Conservation (phyloP, 805 yeast species). For the Metschnikowia lunata region DNA sequence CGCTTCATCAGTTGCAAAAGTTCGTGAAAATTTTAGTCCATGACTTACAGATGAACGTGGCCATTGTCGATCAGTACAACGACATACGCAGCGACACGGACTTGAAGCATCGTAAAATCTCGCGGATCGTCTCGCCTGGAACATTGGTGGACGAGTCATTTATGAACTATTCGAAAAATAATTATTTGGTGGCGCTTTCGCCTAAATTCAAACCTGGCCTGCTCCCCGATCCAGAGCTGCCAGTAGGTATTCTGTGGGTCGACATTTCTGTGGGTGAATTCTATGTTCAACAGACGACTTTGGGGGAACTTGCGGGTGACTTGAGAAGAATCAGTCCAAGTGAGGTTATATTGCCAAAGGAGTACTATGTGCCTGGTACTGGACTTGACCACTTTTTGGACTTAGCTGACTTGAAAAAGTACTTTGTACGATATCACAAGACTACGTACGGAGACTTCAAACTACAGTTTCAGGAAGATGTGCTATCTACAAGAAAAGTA, state of each 20-base stretch:
- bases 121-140: slow-evolving; percentile 87
- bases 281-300: slow-evolving; percentile 58
- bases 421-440: slow-evolving; percentile 53
- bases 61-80: slow-evolving; percentile 67
- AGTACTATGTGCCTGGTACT: slow-evolving; percentile 34
- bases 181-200: slow-evolving; percentile 62
- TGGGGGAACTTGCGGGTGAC: slow-evolving; percentile 62
- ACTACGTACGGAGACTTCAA: slow-evolving; percentile 29
- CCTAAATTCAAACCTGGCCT: slow-evolving; percentile 30
- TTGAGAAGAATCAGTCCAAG: slow-evolving; percentile 75
- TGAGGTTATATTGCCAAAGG: slow-evolving; percentile 63
- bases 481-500: slow-evolving; percentile 32
- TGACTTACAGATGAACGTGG: slow-evolving; percentile 67
- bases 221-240: slow-evolving; percentile 37
- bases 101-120: slow-evolving; percentile 62
- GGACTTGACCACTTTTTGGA: slow-evolving; percentile 54
- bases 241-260: slow-evolving; percentile 79
- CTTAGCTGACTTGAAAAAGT: slow-evolving; percentile 53
- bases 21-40: slow-evolving; percentile 72
- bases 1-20: slow-evolving; percentile 62
- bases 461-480: slow-evolving; percentile 28
- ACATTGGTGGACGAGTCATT: slow-evolving; percentile 85
- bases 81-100: slow-evolving; percentile 18
- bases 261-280: slow-evolving; percentile 84
- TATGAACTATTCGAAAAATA: slow-evolving; percentile 65